A percentile compares a stretch with the other conserved stretches of the same genome.
Conservation (phyloP, 2,329 filamentous ascomycete genomes). For the Pseudopyrenochaeta lycopersici region DNA sequence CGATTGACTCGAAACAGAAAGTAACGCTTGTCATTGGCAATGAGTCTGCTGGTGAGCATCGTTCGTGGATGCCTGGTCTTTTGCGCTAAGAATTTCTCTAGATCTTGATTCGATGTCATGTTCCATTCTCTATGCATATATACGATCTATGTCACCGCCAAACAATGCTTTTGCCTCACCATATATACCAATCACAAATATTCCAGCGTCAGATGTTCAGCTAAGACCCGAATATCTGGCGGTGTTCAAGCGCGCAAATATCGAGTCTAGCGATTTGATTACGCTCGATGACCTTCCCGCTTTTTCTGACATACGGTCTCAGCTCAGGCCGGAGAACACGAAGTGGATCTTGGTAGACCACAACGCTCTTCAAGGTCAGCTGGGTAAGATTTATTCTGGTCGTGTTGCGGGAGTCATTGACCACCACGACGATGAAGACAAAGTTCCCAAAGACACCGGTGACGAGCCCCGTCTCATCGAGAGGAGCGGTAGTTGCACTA, state of each 20-base stretch:
- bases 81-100: constrained; percentile 46
- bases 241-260: constrained; percentile 68
- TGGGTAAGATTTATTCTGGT: constrained; percentile 63
- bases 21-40: constrained; percentile 63
- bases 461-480: constrained; percentile 68
- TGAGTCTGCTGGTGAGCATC: constrained; percentile 58
- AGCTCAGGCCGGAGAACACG: constrained; percentile 64
- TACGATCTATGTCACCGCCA: constrained; percentile 68
- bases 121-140: constrained; percentile 76
- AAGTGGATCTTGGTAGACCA: constrained; percentile 82
- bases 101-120: constrained; percentile 85
- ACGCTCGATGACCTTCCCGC: constrained; percentile 68
- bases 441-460: constrained; percentile 57
- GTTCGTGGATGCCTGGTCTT: not conserved
- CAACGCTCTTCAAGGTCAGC: constrained; percentile 72
- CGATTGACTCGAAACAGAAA: constrained; percentile 50
- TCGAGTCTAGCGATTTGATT: constrained; percentile 69
- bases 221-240: constrained; percentile 78
- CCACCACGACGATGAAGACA: constrained; percentile 78
- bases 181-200: constrained; percentile 78
- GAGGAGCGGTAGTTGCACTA: constrained; percentile 76
- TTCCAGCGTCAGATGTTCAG: constrained; percentile 71
- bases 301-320: constrained; percentile 58
- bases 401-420: constrained; percentile 74
- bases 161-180: constrained; percentile 57